Percentiles rank a stretch among this genome's conserved stretches.
phyloP scores from a whole-genome alignment of 1,139 yeast species.

The Maudiozyma humilis region DNA sequence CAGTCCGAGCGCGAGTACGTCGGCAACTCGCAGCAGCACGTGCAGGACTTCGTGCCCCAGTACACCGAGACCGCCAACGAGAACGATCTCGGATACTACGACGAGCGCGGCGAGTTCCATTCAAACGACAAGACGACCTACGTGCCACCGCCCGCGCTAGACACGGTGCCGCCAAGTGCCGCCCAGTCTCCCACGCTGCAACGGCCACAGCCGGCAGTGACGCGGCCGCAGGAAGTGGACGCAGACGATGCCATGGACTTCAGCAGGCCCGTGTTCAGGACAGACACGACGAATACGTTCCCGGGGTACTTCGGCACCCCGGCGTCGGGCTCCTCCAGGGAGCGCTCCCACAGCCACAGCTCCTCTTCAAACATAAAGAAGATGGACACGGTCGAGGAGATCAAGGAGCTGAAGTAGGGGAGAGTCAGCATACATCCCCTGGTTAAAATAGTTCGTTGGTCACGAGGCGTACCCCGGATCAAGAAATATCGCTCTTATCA shows the following conservation, averaged over 20 bases:
- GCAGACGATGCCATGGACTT: constrained; percentile 12
- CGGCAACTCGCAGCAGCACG: constrained; percentile 33
- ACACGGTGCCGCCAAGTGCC: background rate
- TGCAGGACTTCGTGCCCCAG: constrained; percentile 50
- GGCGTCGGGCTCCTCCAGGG: background rate
- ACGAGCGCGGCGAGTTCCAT: constrained; percentile 52
- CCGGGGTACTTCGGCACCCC: constrained; percentile 1
- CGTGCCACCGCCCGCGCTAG: constrained; percentile 22
- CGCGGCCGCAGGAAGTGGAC: constrained; percentile 7
- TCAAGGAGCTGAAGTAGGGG: background rate
- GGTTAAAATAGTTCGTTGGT: no score
- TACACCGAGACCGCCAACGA: constrained; percentile 60
- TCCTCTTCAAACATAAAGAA: background rate
- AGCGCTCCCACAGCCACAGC: background rate
- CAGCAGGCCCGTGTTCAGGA: constrained; percentile 9
- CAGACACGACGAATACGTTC: constrained; percentile 2
- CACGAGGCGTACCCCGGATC: no score
- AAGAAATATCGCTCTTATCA: no score
- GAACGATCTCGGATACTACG: constrained; percentile 76
- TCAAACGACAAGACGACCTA: constrained; percentile 20
- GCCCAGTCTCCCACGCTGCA: constrained; percentile 3
- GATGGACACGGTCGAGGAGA: background rate
- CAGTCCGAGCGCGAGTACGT: constrained; percentile 62
- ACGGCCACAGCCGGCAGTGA: constrained; percentile 11
- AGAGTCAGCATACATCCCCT: no score